Conservation (phyloP, 192 early-diverging fungal species). For the Neocallimastix lanati region DNA sequence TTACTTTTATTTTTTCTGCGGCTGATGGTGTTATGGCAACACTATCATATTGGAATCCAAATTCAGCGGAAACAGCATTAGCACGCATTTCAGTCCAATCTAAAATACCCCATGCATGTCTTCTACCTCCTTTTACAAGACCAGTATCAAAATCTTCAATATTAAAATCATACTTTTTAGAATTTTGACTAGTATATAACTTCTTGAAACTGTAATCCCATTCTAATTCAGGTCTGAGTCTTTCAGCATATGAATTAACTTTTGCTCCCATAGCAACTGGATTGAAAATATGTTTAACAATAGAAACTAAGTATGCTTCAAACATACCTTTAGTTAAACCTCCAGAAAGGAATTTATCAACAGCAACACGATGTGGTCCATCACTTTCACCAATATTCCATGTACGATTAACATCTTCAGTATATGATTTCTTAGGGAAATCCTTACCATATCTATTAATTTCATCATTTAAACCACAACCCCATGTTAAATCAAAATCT, state of each 20-base stretch:
- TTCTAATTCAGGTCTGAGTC: not conserved
- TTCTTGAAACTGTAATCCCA: not conserved
- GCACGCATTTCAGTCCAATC: not conserved
- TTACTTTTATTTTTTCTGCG: too few species aligned
- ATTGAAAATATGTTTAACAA: not conserved
- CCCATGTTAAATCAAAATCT: not conserved
- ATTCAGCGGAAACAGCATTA: not conserved
- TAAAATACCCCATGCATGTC: not conserved
- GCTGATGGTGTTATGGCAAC: not conserved
- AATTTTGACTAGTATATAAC: not conserved
- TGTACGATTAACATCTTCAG: not conserved
- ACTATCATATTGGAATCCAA: not conserved
- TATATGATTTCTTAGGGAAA: not conserved
- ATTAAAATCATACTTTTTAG: not conserved
- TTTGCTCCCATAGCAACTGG: not conserved
- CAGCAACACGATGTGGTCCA: not conserved
- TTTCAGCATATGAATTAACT: not conserved
- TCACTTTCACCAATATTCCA: not conserved
- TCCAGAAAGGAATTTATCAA: not conserved
- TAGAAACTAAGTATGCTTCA: not conserved
- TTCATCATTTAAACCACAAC: not conserved
- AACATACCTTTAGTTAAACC: not conserved
- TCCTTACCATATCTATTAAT: not conserved
- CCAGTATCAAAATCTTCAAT: not conserved
- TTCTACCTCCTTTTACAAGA: not conserved